Conservation (phyloP, 805 yeast species). For the Hanseniaspora pseudoguilliermondii region DNA sequence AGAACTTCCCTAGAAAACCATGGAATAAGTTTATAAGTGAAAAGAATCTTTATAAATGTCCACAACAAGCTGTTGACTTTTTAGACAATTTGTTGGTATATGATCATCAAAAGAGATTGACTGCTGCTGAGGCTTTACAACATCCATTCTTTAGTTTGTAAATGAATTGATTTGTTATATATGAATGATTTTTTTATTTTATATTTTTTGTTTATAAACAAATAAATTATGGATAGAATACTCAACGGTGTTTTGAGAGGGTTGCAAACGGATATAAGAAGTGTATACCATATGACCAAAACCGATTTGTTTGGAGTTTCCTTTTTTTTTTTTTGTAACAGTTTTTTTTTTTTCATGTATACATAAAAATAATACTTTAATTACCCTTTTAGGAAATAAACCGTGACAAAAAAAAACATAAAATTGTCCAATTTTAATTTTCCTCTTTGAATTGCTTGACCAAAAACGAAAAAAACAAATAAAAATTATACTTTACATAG, state of each 20-base stretch:
- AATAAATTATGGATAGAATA: background rate
- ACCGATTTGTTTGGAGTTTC: no score
- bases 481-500: background rate
- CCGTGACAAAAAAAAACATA: no score
- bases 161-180: background rate
- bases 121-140: slow-evolving; percentile 78
- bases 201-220: background rate
- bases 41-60: slow-evolving; percentile 38
- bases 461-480: background rate
- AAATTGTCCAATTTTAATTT: no score
- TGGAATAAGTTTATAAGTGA: slow-evolving; percentile 52
- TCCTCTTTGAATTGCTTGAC: no score
- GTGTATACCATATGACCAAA: no score
- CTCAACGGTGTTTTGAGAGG: background rate
- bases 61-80: slow-evolving; percentile 51
- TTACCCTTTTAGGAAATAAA: no score
- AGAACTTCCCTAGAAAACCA: slow-evolving; percentile 51
- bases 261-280: background rate
- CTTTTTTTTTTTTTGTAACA: background rate
- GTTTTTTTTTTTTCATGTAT: background rate
- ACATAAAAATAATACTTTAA: background rate
- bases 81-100: slow-evolving; percentile 62
- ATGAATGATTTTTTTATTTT: background rate
- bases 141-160: slow-evolving; percentile 50
- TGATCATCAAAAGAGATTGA: slow-evolving; percentile 77